Conservation (phyloP, 345 rosid genomes). For the Euphorbia pulcherrima region DNA sequence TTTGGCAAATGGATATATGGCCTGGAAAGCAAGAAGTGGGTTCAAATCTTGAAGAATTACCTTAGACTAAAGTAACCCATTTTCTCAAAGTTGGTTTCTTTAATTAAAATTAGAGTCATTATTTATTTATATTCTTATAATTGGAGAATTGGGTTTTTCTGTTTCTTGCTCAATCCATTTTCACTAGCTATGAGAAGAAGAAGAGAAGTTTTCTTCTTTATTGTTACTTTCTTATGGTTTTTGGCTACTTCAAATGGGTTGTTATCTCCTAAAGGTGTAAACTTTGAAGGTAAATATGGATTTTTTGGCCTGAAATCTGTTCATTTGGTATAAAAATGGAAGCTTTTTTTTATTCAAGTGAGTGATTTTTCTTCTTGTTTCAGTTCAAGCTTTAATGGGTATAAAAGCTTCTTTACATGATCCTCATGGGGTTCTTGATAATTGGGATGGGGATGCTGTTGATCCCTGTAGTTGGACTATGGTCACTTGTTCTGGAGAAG, state of each 20-base stretch:
- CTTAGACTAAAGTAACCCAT: constrained; percentile 26
- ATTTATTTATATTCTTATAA: not conserved
- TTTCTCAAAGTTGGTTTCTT: constrained; percentile 22
- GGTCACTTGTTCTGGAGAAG: constrained; percentile 77
- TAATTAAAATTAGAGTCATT: not conserved
- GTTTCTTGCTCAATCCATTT: constrained; percentile 20
- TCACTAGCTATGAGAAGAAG: constrained; percentile 34
- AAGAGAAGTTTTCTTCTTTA: constrained; percentile 25
- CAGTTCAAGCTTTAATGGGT: constrained; percentile 86
- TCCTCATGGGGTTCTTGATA: constrained; percentile 89
- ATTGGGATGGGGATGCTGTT: constrained; percentile 88
- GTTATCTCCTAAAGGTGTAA: constrained; percentile 81
- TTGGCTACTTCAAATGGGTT: constrained; percentile 45
- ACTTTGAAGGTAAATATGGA: constrained; percentile 65
- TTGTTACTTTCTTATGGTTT: constrained; percentile 44
- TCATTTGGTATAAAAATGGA: constrained; percentile 13
- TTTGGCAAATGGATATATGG: constrained; percentile 50
- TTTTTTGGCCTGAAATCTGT: not conserved
- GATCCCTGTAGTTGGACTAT: constrained; percentile 98
- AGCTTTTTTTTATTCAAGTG: constrained; percentile 13
- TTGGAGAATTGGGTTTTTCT: constrained; percentile 28
- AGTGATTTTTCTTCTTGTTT: not conserved
- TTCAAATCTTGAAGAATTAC: constrained; percentile 36
- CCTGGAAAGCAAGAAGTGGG: constrained; percentile 39
- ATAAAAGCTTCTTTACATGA: constrained; percentile 67